Evolutionary conservation across 2,329 filamentous ascomycete genomes (phyloP).

Genomic region (Fusarium neocosmosporiellum): DNA sequence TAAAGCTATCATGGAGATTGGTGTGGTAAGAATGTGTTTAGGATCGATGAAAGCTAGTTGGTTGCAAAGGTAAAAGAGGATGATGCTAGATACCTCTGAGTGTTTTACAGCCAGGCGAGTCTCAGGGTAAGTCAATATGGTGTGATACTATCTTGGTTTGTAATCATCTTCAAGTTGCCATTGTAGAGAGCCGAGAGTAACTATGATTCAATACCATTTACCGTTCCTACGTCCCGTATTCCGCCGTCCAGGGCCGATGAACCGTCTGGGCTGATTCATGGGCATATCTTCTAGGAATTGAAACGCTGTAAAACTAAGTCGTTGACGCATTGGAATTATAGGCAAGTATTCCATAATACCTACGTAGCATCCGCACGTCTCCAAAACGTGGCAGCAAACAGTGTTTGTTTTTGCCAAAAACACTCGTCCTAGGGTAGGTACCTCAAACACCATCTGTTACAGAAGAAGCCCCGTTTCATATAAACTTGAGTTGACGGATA

Average conservation of each 20-base stretch:
- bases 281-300: background rate
- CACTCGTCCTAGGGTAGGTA: conserved; percentile 13
- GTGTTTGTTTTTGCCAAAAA: background rate
- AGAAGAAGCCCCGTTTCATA: background rate
- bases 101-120: background rate
- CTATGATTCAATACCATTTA: background rate
- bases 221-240: background rate
- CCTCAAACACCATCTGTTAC: conserved; percentile 20
- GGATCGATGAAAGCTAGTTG: background rate
- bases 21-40: background rate
- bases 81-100: background rate
- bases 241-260: background rate
- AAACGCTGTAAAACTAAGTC: background rate
- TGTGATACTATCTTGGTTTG: background rate
- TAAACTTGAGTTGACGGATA: background rate
- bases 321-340: background rate
- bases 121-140: background rate
- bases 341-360: background rate
- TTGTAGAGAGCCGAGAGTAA: background rate
- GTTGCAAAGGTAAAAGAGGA: background rate
- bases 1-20: background rate
- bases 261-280: background rate
- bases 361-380: background rate
- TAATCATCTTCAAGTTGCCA: background rate
- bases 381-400: background rate